Base-by-base conservation (phyloP, 2,329 filamentous ascomycete species). In the Fusarium acutatum region DNA sequence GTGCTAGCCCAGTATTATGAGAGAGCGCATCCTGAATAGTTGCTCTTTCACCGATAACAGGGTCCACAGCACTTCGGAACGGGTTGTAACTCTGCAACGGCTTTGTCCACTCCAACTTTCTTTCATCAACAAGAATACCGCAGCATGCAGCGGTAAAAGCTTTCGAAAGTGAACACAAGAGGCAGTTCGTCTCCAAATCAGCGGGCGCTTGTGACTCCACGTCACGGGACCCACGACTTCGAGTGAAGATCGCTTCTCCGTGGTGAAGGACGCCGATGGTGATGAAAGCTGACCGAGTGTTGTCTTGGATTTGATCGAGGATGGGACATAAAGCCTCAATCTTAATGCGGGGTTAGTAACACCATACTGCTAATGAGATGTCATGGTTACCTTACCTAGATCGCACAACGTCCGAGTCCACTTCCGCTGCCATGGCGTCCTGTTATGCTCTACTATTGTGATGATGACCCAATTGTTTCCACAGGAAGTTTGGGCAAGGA, bases 91-190 rank as follows among this genome's bases (percentile, higher is more conserved):
- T 32, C 22, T 14, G 7, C 7, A 56, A 14, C 6, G 22, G 26
- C 22, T 26, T 30, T 14, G 26, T 3, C 53, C 53, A 41, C 12
- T 43, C n/a, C 8, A 56, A 3, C 37, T 43, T 43, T 15, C 17
- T 37, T 26, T 43, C 53, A 4, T 34, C 15, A 0, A 56, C 22
- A 6, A 56, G 28, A 8, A 56, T 30, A 1, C 37, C 53, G 18
- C 37, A 34, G 20, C 53, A 34, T 0, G 37, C 15, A 43, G 37
- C 28, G 12, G 37, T 56, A 4, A 56, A 56, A 14, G 37, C 22
- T 8, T 56, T 34, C 6, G 53, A 14, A 0, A 43, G 22, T 11
- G 37, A 56, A 0, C 28, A 56, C 6, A 43, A 7, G 0, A 41
- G 37, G 4, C 32, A 41, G 0, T 34, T 56, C 0, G 22, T 41